Percentiles rank a stretch among this genome's conserved stretches.
These are phyloP conservation scores for Aspergillus proliferans DNA, from an alignment of 2,329 filamentous ascomycete species.

Conservation along the genomic window DNA sequence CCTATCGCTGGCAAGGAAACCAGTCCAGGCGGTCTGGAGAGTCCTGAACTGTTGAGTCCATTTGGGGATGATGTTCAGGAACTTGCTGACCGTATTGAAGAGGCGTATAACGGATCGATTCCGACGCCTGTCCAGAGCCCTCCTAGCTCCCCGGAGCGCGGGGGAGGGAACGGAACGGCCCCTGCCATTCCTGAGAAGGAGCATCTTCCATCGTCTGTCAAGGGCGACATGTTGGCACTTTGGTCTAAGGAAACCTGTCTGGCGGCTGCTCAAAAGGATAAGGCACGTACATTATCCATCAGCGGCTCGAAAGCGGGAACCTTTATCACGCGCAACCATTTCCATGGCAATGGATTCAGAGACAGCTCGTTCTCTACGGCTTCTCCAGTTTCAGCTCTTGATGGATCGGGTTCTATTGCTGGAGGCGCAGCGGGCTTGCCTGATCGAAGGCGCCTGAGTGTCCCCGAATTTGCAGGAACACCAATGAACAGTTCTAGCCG, in stretches of 20 bases:
- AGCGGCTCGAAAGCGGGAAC: conserved; percentile 67
- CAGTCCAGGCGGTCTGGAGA: conserved; percentile 36
- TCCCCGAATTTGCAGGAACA: conserved; percentile 29
- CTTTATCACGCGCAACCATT: conserved; percentile 20
- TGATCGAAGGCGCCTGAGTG: conserved; percentile 30
- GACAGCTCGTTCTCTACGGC: conserved; percentile 26
- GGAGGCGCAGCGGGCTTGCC: conserved; percentile 16
- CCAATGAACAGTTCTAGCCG: conserved; percentile 33
- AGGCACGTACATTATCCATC: conserved; percentile 66
- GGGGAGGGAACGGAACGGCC: conserved; percentile 37
- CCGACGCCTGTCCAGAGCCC: conserved; percentile 64
- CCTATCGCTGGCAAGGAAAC: conserved; percentile 38
- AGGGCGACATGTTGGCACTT: conserved; percentile 68
- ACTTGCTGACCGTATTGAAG: conserved; percentile 68
- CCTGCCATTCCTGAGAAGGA: conserved; percentile 4
- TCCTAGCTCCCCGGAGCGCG: conserved; percentile 61
- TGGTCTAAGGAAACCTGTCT: conserved; percentile 75
- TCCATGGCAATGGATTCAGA: conserved; percentile 24
- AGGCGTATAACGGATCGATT: conserved; percentile 59
- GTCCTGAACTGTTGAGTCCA: conserved; percentile 54
- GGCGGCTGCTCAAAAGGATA: conserved; percentile 59
- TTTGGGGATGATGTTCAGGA: conserved; percentile 64
- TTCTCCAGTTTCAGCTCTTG: conserved; percentile 14
- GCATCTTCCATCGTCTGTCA: conserved; percentile 60
- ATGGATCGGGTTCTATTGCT: conserved; percentile 13